These are phyloP conservation scores for Babjeviella inositovora DNA, from an alignment of 805 yeast genomes.

Conservation along the genomic window DNA sequence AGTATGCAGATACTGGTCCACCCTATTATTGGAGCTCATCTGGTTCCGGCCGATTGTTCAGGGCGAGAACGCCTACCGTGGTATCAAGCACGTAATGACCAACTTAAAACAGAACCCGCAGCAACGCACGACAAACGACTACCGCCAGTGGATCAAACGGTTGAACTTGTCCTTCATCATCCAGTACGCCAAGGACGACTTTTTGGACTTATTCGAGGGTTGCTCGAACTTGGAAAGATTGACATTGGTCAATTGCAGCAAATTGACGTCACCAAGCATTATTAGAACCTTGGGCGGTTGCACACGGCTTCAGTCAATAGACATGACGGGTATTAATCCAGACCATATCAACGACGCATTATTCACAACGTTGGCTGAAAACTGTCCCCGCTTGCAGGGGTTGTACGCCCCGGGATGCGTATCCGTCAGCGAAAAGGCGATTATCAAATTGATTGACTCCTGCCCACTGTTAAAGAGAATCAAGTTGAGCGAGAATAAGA, in stretches of 20 bases:
- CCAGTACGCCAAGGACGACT: constrained; percentile 45
- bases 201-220: constrained; percentile 42
- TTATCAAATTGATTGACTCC: constrained; percentile 34
- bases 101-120: constrained; percentile 26
- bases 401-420: constrained; percentile 79
- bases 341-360: constrained; percentile 51
- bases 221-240: constrained; percentile 73
- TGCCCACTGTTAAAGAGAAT: constrained; percentile 74
- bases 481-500: constrained; percentile 57
- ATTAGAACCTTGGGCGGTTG: constrained; percentile 48
- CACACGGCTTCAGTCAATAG: constrained; percentile 65
- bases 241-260: constrained; percentile 68
- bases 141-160: constrained; percentile 55
- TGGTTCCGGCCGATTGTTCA: constrained; percentile 81
- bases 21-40: constrained; percentile 57
- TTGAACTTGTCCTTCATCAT: constrained; percentile 69
- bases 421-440: constrained; percentile 48
- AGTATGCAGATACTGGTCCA: constrained; percentile 73
- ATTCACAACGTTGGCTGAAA: constrained; percentile 45
- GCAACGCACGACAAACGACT: constrained; percentile 42
- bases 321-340: constrained; percentile 63
- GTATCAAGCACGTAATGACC: constrained; percentile 38
- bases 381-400: constrained; percentile 74
- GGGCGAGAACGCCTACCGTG: constrained; percentile 26
- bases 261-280: constrained; percentile 45